Evolutionary conservation across 1,284 basidiomycete species (phyloP).

Genomic region (Xerocomus minutiporus): DNA sequence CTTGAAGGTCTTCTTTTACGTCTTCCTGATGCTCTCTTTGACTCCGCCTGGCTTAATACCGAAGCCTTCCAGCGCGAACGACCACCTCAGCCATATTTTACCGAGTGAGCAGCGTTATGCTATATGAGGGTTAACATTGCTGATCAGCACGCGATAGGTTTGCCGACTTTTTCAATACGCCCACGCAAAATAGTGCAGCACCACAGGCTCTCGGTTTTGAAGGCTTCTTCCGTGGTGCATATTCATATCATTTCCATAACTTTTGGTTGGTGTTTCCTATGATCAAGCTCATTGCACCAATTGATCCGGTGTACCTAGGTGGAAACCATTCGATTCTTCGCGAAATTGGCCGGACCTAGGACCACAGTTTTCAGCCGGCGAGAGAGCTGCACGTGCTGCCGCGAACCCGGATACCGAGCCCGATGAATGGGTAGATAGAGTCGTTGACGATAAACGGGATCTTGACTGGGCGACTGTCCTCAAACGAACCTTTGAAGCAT

Average conservation of each 20-base stretch:
- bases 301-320: conserved; percentile 48
- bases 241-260: conserved; percentile 85
- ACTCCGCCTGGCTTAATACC: conserved; percentile 83
- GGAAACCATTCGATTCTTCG: conserved; percentile 85
- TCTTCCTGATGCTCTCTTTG: conserved; percentile 81
- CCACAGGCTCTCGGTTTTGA: conserved; percentile 77
- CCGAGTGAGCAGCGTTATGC: conserved; percentile 47
- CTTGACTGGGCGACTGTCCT: conserved; percentile 86
- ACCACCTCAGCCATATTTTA: conserved; percentile 82
- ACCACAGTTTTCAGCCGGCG: conserved; percentile 68
- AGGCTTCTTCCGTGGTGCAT: conserved; percentile 83
- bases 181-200: conserved; percentile 59
- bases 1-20: conserved; percentile 70
- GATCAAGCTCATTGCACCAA: not conserved
- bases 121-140: not conserved
- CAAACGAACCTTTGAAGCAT: conserved; percentile 89
- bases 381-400: conserved; percentile 51
- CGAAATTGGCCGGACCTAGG: conserved; percentile 93
- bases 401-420: conserved; percentile 31
- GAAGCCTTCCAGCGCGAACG: conserved; percentile 79
- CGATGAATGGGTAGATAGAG: conserved; percentile 39
- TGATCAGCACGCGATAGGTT: conserved; percentile 41
- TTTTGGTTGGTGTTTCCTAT: conserved; percentile 51
- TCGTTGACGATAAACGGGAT: conserved; percentile 60
- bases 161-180: conserved; percentile 77